Percentiles rank a stretch among this genome's conserved stretches.
Conservation (phyloP, 768 basidiomycete species). For the Russula earlei region DNA sequence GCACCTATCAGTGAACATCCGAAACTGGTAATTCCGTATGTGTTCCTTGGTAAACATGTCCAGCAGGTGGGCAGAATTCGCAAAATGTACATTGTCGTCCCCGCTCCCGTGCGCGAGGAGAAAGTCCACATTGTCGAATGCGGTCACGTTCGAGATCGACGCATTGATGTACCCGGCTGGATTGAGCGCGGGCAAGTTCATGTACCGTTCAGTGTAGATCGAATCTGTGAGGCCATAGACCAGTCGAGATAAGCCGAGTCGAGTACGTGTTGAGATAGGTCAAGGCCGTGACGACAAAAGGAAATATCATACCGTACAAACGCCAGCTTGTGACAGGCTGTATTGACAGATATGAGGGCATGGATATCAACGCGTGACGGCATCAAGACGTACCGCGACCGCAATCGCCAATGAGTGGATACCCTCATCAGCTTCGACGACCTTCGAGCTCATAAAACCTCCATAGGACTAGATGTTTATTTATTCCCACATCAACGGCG, state of each 20-base stretch:
- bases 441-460: slow-evolving; percentile 91
- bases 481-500: background rate
- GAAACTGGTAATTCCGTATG: slow-evolving; percentile 71
- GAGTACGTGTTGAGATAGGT: background rate
- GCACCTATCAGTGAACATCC: slow-evolving; percentile 96
- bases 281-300: background rate
- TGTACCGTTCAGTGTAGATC: slow-evolving; percentile 96
- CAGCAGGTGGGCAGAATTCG: slow-evolving; percentile 82
- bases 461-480: slow-evolving; percentile 71
- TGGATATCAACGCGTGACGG: background rate
- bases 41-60: slow-evolving; percentile 83
- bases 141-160: slow-evolving; percentile 80
- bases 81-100: slow-evolving; percentile 95
- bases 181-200: slow-evolving; percentile 76
- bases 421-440: slow-evolving; percentile 82
- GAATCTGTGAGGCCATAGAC: slow-evolving; percentile 45
- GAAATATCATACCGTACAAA: slow-evolving; percentile 49
- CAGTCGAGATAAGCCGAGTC: background rate
- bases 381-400: slow-evolving; percentile 56
- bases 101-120: slow-evolving; percentile 88
- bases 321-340: slow-evolving; percentile 86
- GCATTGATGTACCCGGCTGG: slow-evolving; percentile 83
- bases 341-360: background rate
- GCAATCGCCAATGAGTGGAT: slow-evolving; percentile 88
- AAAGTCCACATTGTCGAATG: slow-evolving; percentile 72